Evolutionary conservation across 257 asterid genomes (phyloP), one percentile per base, ranked within the genome.

Genomic region (Gentiana straminea): DNA sequence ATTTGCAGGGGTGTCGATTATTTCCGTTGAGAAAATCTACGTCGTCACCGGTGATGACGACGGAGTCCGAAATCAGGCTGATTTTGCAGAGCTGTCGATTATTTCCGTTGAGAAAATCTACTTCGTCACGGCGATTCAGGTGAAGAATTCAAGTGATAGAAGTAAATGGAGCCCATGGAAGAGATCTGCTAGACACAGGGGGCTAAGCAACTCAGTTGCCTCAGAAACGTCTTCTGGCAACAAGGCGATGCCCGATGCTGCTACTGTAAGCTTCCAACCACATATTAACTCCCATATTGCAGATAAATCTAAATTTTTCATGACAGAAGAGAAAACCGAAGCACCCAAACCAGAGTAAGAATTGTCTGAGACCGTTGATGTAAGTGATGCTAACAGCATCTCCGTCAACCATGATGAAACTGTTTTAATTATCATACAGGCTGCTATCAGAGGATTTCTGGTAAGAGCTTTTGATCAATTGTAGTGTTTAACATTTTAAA

Each of bases 151-250:
- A 33, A 71, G 85, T 59, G 98, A 85, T 64, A 79, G 77, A 63
- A 85, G 89, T 62, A 81, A 86, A n/a, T 87, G 98, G 98, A 87
- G 95, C 74, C 85, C 87, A 59, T 79, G 93, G 69, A 91, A 87
- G 83, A 83, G 71, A 74, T 87, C 98, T 45, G 79, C 84, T 5
- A 81, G 85, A 56, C 95, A 87, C 68, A 88, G 94, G 43, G 80
- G 80, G 39, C 68, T 87, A 75, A 87, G 82, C 70, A 81, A 85
- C 76, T 70, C 76, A 39, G 88, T 60, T 66, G 56, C 64, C 67
- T 75, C 90, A 66, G 99, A 88, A 73, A 55, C 77, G 48, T 71
- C 86, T 63, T 69, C 86, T 49, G 93, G 35, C 32, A 77, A 73
- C 71, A 92, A 87, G 79, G 80, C 70, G 52, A 63, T 73, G 60